These are phyloP conservation scores for Tuber melanosporum DNA, from an alignment of 495 filamentous ascomycete species.

Conservation along the genomic window DNA sequence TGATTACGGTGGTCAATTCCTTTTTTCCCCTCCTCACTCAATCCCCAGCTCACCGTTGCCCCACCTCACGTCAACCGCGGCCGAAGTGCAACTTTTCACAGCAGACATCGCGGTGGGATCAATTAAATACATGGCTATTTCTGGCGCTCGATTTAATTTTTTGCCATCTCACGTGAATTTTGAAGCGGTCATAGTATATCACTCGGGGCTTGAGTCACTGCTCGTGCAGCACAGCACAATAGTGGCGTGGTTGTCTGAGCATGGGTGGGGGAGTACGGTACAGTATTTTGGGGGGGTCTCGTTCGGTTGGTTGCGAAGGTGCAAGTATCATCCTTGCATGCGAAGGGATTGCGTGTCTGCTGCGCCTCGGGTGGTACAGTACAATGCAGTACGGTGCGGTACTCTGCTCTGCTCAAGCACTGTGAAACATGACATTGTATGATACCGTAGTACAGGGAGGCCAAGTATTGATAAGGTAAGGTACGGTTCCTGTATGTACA, in stretches of 20 bases:
- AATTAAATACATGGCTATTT: background rate
- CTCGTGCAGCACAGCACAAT: background rate
- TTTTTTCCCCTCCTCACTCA: no score
- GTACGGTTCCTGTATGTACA: background rate
- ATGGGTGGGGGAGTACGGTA: background rate
- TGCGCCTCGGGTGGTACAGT: background rate
- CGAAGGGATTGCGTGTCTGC: background rate
- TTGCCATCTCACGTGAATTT: background rate
- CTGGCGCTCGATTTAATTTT: background rate
- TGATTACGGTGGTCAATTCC: no score
- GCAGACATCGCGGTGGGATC: background rate
- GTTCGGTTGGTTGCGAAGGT: background rate
- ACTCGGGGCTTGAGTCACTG: background rate
- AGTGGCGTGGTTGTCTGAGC: background rate
- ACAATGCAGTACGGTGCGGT: no score
- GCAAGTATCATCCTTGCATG: no score
- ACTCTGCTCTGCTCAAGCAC: background rate
- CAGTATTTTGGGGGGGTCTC: background rate
- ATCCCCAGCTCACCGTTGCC: no score
- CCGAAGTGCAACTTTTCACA: background rate
- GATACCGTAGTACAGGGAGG: background rate
- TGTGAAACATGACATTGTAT: background rate
- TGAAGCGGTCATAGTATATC: background rate
- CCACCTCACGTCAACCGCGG: background rate
- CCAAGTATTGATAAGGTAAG: background rate